A percentile compares a stretch with the other conserved stretches of the same genome.
These are phyloP conservation scores for Kwoniella newhampshirensis DNA, from an alignment of 768 basidiomycete genomes.

Conservation along the genomic window DNA sequence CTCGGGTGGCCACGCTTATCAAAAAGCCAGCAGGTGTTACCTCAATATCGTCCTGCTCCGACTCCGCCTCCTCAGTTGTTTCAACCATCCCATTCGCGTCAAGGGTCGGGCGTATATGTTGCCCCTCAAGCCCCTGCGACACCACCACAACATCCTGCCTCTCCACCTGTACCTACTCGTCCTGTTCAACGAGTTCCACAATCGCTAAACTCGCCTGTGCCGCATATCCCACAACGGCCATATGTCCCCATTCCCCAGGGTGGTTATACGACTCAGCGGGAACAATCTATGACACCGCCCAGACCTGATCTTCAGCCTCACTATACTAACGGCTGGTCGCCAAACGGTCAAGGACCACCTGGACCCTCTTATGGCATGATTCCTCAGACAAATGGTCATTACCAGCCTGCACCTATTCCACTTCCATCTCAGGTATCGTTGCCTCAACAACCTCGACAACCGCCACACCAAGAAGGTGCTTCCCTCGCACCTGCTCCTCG, in stretches of 20 bases:
- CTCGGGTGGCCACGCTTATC: neutral
- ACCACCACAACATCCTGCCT: constrained; percentile 24
- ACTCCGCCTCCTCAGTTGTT: constrained; percentile 47
- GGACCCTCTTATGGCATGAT: constrained; percentile 3
- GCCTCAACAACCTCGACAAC: constrained; percentile 5
- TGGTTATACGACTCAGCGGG: neutral
- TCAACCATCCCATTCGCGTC: constrained; percentile 32
- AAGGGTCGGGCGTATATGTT: constrained; percentile 27
- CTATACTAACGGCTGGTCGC: neutral
- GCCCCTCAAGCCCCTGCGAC: constrained; percentile 16
- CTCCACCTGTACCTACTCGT: constrained; percentile 44
- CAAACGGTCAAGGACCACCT: constrained; percentile 8
- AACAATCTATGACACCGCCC: neutral
- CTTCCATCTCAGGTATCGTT: constrained; percentile 69
- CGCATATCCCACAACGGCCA: constrained; percentile 22
- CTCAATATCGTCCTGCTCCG: constrained; percentile 50
- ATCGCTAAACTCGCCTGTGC: constrained; percentile 13
- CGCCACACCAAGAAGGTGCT: constrained; percentile 16
- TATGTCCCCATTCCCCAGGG: constrained; percentile 18
- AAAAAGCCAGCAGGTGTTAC: constrained; percentile 25
- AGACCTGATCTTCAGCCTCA: neutral
- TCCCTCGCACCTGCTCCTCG: constrained; percentile 60
- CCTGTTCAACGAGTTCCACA: constrained; percentile 15
- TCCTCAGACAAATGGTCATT: constrained; percentile 10
- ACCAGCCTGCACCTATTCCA: constrained; percentile 48